Evolutionary conservation across 306 rosid genomes (phyloP), one percentile per base, ranked within the genome.

Genomic region (Citrullus mucosospermus): DNA sequence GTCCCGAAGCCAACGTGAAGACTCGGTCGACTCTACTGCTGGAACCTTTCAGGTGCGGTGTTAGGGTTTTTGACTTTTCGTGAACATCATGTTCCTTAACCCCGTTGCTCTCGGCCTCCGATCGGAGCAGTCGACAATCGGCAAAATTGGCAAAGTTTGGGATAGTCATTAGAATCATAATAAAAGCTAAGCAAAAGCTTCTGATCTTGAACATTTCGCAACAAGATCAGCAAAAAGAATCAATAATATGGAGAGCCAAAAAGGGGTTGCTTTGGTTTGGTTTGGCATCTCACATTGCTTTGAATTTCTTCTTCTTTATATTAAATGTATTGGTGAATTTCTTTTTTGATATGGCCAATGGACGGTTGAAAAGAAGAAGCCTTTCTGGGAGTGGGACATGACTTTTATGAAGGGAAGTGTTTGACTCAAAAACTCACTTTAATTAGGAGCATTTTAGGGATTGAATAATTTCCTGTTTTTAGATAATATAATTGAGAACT

Each of bases 1-100:
- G 98, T 61, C 98, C 96, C 61, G 98, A 93, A 69, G 94, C 81
- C 93, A 93, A 69, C 3, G 92, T 84, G 66, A 76, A 80, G 63
- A 80, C 76, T 78, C 63, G 81, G 60, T 70, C 70, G 13, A 81
- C 65, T 12, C 65, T 79, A 63, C 16, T 9, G 16, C 65, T 6
- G 2, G 36, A 22, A 59, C 8, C 34, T 15, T 59, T 59, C 16
- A 8, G 3, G 17, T 2, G 17, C 25, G 65, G 65, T 25, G 17
- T 6, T 59, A 59, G 16, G 2, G 36, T 59, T 0, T 22, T 25
- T 3, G 65, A 38, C 38, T 59, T 25, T 25, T 59, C 65, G 11
- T 14, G 38, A 0, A 59, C 38, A 4, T 28, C 16, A 3, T 25
- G 16, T 14, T 25, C 36, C 2, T 59, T 6, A 2, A 25, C 65